Conservation (phyloP, 169 alveolate species). For the Sarcocystis neurona region DNA sequence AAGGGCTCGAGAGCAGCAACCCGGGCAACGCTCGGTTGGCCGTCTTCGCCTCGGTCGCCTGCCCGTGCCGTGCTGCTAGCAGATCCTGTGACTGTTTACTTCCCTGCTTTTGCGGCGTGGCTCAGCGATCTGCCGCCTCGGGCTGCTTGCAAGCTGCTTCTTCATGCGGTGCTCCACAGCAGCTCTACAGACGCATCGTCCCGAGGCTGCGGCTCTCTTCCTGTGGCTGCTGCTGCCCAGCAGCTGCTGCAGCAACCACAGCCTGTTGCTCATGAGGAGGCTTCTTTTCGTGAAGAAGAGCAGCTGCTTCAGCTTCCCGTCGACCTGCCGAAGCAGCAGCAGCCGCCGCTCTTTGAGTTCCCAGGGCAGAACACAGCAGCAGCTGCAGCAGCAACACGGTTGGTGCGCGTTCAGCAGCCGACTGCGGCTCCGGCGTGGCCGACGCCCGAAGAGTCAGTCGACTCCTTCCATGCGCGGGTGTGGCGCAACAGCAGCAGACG, state of each 20-base stretch:
- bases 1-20: neutral
- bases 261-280: neutral
- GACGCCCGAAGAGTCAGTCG: no score
- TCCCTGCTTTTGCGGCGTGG: conserved; percentile 24
- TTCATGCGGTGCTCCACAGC: neutral
- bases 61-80: neutral
- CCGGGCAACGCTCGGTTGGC: neutral
- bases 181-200: neutral
- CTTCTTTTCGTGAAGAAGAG: neutral
- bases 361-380: no score
- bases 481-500: no score
- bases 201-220: neutral
- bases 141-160: neutral
- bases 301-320: neutral
- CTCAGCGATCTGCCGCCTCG: conserved; percentile 9
- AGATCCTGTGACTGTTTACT: neutral
- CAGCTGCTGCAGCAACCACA: neutral
- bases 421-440: no score
- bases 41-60: neutral
- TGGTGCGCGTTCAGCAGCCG: no score
- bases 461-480: no score
- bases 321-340: no score
- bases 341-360: no score
- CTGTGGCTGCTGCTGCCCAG: neutral
- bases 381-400: no score